These are phyloP conservation scores for Amaranthus tricolor DNA, from an alignment of 179 eudicot species.

Conservation along the genomic window DNA sequence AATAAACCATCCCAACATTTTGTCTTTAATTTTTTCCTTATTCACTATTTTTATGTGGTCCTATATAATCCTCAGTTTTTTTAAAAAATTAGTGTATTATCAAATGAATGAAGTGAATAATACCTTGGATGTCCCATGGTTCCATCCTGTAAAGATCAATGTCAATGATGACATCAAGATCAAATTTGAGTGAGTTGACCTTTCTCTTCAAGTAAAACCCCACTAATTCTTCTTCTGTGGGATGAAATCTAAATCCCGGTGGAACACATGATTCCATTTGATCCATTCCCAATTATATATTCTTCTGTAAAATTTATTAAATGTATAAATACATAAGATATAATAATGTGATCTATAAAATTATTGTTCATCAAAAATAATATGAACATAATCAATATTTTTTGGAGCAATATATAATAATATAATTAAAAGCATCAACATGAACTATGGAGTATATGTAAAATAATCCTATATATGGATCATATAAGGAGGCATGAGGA, in stretches of 20 bases:
- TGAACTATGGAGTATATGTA: too few species aligned
- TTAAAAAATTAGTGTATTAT: too few species aligned
- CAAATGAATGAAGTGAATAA: background rate
- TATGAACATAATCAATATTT: too few species aligned
- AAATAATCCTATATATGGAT: too few species aligned
- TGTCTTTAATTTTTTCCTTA: too few species aligned
- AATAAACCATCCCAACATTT: too few species aligned
- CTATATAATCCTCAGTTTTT: too few species aligned
- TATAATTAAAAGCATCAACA: too few species aligned
- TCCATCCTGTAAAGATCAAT: slow-evolving; percentile 85
- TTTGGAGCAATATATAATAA: too few species aligned
- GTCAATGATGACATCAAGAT: slow-evolving; percentile 67
- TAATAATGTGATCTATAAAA: background rate
- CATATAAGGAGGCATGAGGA: too few species aligned
- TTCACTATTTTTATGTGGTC: too few species aligned
- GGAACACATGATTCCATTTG: slow-evolving; percentile 66
- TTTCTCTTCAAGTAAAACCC: slow-evolving; percentile 76
- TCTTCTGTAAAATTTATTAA: slow-evolving; percentile 19
- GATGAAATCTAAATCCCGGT: slow-evolving; percentile 90
- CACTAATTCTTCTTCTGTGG: slow-evolving; percentile 89
- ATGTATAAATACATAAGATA: background rate
- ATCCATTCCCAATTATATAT: slow-evolving; percentile 35
- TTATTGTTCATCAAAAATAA: too few species aligned
- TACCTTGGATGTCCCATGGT: slow-evolving; percentile 96
- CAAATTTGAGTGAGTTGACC: slow-evolving; percentile 63